Evolutionary conservation across 2,329 filamentous ascomycete genomes (phyloP), one percentile per base, ranked within the genome.

Genomic region (Claviceps sp.): DNA sequence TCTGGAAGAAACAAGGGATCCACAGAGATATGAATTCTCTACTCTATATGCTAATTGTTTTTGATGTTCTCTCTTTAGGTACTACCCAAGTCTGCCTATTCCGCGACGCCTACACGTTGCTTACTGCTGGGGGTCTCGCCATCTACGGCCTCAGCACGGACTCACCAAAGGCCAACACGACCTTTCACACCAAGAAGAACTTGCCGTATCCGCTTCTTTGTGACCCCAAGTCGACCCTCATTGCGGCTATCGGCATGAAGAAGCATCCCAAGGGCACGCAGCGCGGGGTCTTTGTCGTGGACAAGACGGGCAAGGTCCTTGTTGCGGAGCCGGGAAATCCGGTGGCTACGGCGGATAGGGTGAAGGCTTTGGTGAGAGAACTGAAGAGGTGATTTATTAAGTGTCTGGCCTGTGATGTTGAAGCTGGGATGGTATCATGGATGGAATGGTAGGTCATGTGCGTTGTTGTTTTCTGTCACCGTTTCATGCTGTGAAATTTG

Each of bases 21-120:
- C 29, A 34, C 29, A 11, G 9, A 9, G 29, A 34, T 11, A 34
- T 9, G 29, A 34, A 34, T 34, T 9, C 29, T 34, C 29, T 34
- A 34, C 9, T 13, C 17, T 5, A 8, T 29, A 4, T 48, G 16
- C 47, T 48, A 42, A 48, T 9, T 5, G 13, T 4, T 7, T n/a
- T 26, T 22, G 0, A n/a, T 40, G 9, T 13, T 13, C 47, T 17
- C 45, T 9, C 9, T 6, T 22, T 55, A 95, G 90, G 91, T 76
- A 97, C 89, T 52, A 93, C 77, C 53, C 93, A 98, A 76, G 93
- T 78, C 56, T 96, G 90, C 71, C 75, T 91, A 59, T 97, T 98
- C 78, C 85, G 93, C 63, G 90, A 97, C 75, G 77, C 81, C 23
- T 88, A 95, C 71, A 72, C 76, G 46, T 73, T 83, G 49, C 77